A percentile compares a stretch with the other conserved stretches of the same genome.
These are phyloP conservation scores for Microsporum ferrugineum DNA, from an alignment of 2,329 filamentous ascomycete species.

Conservation along the genomic window DNA sequence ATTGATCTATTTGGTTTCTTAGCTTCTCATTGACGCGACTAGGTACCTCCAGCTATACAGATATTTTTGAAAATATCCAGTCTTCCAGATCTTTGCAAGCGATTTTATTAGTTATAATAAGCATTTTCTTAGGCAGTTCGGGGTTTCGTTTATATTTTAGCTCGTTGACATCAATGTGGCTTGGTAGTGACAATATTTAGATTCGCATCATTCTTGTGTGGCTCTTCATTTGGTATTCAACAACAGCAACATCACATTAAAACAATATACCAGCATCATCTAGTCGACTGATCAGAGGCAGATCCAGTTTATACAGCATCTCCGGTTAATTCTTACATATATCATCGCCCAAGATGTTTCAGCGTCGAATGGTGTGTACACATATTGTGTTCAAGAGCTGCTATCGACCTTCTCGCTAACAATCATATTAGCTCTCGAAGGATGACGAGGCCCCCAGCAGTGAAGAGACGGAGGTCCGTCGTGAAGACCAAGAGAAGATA, in stretches of 20 bases:
- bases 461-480: conserved; percentile 84
- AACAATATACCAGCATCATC: background rate
- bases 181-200: background rate
- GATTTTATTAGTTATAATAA: background rate
- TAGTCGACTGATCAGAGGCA: background rate
- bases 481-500: conserved; percentile 98
- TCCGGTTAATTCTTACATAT: background rate
- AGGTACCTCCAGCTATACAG: background rate
- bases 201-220: background rate
- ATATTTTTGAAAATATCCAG: background rate
- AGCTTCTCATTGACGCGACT: background rate
- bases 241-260: background rate
- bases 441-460: conserved; percentile 71
- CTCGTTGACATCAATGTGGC: background rate
- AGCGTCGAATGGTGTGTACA: conserved; percentile 49
- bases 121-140: background rate
- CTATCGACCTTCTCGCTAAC: background rate
- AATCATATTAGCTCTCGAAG: conserved; percentile 62
- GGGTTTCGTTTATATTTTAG: background rate
- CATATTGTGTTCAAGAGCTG: background rate
- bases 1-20: background rate
- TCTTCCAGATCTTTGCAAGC: background rate
- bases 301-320: background rate
- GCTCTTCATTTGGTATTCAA: background rate
- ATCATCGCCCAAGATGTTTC: conserved; percentile 34